Conservation (phyloP, 441 rosid species). For the Adansonia gregorii region DNA sequence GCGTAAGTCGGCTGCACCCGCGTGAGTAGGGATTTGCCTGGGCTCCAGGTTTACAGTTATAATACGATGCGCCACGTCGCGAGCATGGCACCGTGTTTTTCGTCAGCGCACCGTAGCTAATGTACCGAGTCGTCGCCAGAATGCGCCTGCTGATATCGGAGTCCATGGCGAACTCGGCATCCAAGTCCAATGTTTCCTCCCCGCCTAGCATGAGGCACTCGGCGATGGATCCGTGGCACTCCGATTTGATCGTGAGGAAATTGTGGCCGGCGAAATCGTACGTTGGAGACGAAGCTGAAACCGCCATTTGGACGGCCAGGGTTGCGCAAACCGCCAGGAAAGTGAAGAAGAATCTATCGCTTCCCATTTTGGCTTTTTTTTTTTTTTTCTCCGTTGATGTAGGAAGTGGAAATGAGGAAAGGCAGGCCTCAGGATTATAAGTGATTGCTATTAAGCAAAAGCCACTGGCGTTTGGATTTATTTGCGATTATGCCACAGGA, state of each 20-base stretch:
- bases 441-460: conserved; percentile 17
- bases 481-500: conserved; percentile 44
- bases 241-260: conserved; percentile 42
- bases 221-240: conserved; percentile 69
- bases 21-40: conserved; percentile 81
- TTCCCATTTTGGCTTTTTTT: conserved; percentile 40
- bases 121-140: conserved; percentile 56
- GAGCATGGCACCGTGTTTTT: conserved; percentile 82
- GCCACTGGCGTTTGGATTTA: conserved; percentile 29
- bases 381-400: not conserved
- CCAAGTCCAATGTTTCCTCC: conserved; percentile 37
- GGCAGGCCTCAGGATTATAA: not conserved
- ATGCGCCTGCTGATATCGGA: conserved; percentile 75
- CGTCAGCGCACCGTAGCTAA: conserved; percentile 85
- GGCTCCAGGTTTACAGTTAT: conserved; percentile 75
- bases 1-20: conserved; percentile 67
- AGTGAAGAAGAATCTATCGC: conserved; percentile 27
- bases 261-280: conserved; percentile 37
- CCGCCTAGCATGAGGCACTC: conserved; percentile 51
- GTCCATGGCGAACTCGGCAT: conserved; percentile 63
- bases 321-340: conserved; percentile 39
- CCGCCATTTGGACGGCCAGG: conserved; percentile 44
- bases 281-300: conserved; percentile 37
- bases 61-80: conserved; percentile 81
- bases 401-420: not conserved